Percentiles rank a stretch among this genome's conserved stretches.
phyloP scores from a whole-genome alignment of 2,329 filamentous ascomycete genomes.

The Aspergillus aculeatus region DNA sequence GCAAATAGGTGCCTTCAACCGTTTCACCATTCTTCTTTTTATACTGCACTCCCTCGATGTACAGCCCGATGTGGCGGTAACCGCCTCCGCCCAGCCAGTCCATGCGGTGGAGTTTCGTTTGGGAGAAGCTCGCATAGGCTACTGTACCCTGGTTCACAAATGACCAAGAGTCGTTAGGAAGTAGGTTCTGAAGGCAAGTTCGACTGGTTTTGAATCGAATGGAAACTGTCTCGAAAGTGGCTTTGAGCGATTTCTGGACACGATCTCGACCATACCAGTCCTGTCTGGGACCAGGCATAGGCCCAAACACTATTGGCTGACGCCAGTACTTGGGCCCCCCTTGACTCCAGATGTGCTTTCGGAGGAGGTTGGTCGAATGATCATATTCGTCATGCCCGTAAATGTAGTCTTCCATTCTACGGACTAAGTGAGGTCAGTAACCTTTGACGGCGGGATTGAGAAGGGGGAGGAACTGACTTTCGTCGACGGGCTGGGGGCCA shows the following conservation, averaged over 20 bases:
- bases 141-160: constrained; percentile 48
- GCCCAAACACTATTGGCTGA: constrained; percentile 49
- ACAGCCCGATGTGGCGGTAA: constrained; percentile 59
- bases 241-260: constrained; percentile 26
- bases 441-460: background rate
- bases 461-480: constrained; percentile 12
- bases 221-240: constrained; percentile 47
- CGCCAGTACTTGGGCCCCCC: constrained; percentile 43
- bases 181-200: constrained; percentile 51
- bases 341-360: constrained; percentile 48
- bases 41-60: constrained; percentile 63
- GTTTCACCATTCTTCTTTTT: constrained; percentile 49
- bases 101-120: constrained; percentile 51
- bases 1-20: constrained; percentile 55
- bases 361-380: constrained; percentile 51
- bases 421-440: constrained; percentile 8
- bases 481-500: constrained; percentile 15
- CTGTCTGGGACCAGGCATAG: constrained; percentile 49
- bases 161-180: constrained; percentile 44
- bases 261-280: constrained; percentile 23
- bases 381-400: constrained; percentile 62
- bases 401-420: constrained; percentile 43
- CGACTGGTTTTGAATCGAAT: constrained; percentile 53
- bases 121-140: constrained; percentile 44
- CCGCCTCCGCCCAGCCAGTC: constrained; percentile 61